Base-by-base conservation (phyloP, 306 rosid genomes). In the Betula pendula region DNA sequence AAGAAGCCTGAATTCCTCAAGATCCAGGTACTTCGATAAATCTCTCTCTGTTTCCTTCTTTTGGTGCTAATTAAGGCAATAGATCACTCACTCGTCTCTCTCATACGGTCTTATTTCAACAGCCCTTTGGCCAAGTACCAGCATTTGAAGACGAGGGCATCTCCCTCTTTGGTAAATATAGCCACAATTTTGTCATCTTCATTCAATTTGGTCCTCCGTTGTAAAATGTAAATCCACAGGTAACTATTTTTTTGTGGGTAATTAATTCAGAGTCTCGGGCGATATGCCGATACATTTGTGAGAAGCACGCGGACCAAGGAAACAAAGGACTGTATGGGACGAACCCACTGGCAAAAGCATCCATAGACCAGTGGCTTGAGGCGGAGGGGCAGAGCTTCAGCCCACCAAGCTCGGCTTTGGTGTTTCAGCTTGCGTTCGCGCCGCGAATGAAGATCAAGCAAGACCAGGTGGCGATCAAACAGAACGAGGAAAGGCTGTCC, bases 61-160 rank as follows among this genome's bases (percentile, higher is more conserved):
- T n/a, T 17, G 3, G 6, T 8, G 42, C 20, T n/a, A n/a, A n/a
- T n/a, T 35, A 19, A 35, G 8, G 43, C 44, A 16, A 35, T 19
- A 8, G 4, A 38, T 33, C 25, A 14, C 20, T n/a, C n/a, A n/a
- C n/a, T n/a, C n/a, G n/a, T n/a, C 38, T 6, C 52, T 74, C 65
- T 59, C 70, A 5, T 58, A 12, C 45, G 2, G 13, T 19, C 49
- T 20, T 38, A 15, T 22, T 76, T 48, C 67, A 14, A 59, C 81
- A 92, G 87, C 98, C 98, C 14, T 91, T 94, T 68, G 97, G 92
- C 40, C 97, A 94, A 88, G 98, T 94, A 14, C 98, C 97, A 2
- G 97, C 90, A 68, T 94, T 91, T 84, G 83, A 94, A 42, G 98
- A 94, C 63, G 88, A 86, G 0, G 10, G 69, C 70, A 80, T 86